phyloP scores from a whole-genome alignment of 2,329 filamentous ascomycete genomes.

The Zymoseptoria ardabiliae region DNA sequence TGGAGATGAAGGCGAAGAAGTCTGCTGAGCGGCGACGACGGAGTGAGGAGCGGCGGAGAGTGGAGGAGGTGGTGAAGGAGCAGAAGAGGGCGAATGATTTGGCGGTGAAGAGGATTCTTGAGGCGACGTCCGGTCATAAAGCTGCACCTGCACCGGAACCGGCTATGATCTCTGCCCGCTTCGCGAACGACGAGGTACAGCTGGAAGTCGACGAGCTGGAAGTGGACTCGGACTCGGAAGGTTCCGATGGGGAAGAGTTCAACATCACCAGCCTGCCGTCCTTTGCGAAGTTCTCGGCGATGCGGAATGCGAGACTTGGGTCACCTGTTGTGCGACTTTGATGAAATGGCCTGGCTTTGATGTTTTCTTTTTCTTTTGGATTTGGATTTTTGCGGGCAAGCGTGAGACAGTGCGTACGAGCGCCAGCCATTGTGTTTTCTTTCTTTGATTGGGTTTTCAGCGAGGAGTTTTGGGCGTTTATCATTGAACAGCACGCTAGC shows the following conservation, averaged over 20 bases:
- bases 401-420: conserved; percentile 12
- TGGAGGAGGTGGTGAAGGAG: conserved; percentile 12
- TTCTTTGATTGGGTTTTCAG: background rate
- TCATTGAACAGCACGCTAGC: background rate
- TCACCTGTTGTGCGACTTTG: conserved; percentile 1
- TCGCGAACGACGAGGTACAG: conserved; percentile 8
- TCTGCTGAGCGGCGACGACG: conserved; percentile 17
- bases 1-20: conserved; percentile 19
- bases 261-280: conserved; percentile 10
- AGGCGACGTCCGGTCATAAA: background rate
- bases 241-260: conserved; percentile 12
- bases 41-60: conserved; percentile 19
- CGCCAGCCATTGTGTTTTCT: conserved; percentile 3
- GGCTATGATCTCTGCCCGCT: background rate
- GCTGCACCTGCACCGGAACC: background rate
- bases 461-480: conserved; percentile 9
- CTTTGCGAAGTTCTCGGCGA: conserved; percentile 4
- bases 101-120: background rate
- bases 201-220: conserved; percentile 16
- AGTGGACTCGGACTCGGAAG: conserved; percentile 12
- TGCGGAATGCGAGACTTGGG: conserved; percentile 8
- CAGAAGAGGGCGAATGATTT: background rate
- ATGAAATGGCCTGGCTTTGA: conserved; percentile 5
- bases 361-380: conserved; percentile 7
- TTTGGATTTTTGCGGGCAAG: background rate